These are phyloP conservation scores for Musa troglodytarum DNA, from an alignment of 176 grass and related monocot genomes.

Conservation along the genomic window DNA sequence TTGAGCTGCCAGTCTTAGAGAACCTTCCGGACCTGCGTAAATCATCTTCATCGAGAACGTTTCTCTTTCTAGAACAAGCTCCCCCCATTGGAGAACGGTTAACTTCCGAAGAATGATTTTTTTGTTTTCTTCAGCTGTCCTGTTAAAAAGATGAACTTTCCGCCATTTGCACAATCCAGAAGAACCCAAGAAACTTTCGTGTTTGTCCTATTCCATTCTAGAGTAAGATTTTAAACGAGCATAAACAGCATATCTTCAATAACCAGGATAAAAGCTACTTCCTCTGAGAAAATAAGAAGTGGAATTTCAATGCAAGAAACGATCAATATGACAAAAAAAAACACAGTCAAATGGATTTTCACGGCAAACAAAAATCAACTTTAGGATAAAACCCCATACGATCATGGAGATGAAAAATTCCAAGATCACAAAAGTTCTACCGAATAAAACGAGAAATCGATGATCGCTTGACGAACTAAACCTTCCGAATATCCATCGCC, in stretches of 20 bases:
- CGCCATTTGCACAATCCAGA: background rate
- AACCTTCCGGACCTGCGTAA: slow-evolving; percentile 37
- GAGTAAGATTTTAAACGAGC: background rate
- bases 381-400: background rate
- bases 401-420: background rate
- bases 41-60: slow-evolving; percentile 38
- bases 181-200: too few species aligned
- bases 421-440: too few species aligned
- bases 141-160: background rate
- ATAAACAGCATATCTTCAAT: background rate
- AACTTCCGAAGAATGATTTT: background rate
- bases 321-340: background rate
- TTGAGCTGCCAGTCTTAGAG: slow-evolving; percentile 81
- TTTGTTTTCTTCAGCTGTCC: background rate
- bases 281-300: background rate
- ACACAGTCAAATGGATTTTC: background rate
- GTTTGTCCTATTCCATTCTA: background rate
- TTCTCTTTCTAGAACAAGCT: slow-evolving; percentile 83
- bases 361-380: background rate
- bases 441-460: background rate
- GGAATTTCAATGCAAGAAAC: background rate
- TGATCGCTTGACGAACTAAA: background rate
- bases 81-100: slow-evolving; percentile 44
- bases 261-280: background rate
- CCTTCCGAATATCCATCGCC: too few species aligned